These are phyloP conservation scores for Periconia digitata DNA, from an alignment of 2,329 filamentous ascomycete species.

Conservation along the genomic window DNA sequence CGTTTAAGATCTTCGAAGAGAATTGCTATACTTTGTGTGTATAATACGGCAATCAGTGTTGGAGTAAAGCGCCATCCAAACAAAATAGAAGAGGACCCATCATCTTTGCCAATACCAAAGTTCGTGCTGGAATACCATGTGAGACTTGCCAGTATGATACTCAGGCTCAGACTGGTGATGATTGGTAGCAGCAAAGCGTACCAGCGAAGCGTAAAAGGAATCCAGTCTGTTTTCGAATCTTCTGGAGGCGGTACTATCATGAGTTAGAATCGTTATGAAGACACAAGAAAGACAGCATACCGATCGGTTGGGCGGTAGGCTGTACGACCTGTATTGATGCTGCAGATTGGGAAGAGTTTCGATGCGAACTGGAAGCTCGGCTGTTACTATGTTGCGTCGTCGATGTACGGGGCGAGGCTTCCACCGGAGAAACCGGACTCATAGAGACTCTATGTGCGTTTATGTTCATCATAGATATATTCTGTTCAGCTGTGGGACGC, in stretches of 20 bases:
- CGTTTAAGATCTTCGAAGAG: slow-evolving; percentile 22
- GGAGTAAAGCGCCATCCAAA: slow-evolving; percentile 27
- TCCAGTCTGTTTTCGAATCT: slow-evolving; percentile 3
- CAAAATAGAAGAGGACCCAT: slow-evolving; percentile 36
- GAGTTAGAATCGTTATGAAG: background rate
- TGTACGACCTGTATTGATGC: too few species aligned
- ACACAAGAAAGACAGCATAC: background rate
- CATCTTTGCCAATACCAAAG: slow-evolving; percentile 18
- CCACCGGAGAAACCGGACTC: slow-evolving; percentile 1
- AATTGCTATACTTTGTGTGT: slow-evolving; percentile 19
- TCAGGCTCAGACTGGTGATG: slow-evolving; percentile 6
- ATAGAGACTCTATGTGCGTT: background rate
- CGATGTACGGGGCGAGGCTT: background rate
- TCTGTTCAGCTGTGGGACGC: background rate
- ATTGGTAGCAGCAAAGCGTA: slow-evolving; percentile 13
- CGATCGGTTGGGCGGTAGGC: background rate
- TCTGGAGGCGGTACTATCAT: background rate
- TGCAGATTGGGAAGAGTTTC: background rate
- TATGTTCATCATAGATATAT: background rate
- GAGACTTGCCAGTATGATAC: slow-evolving; percentile 22
- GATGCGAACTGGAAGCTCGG: background rate
- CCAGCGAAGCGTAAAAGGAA: slow-evolving; percentile 18
- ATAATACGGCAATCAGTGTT: slow-evolving; percentile 23
- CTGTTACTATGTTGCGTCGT: background rate
- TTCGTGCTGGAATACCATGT: slow-evolving; percentile 12